Base-by-base conservation (phyloP, 176 grass and related monocot species). In the Secale cereale region DNA sequence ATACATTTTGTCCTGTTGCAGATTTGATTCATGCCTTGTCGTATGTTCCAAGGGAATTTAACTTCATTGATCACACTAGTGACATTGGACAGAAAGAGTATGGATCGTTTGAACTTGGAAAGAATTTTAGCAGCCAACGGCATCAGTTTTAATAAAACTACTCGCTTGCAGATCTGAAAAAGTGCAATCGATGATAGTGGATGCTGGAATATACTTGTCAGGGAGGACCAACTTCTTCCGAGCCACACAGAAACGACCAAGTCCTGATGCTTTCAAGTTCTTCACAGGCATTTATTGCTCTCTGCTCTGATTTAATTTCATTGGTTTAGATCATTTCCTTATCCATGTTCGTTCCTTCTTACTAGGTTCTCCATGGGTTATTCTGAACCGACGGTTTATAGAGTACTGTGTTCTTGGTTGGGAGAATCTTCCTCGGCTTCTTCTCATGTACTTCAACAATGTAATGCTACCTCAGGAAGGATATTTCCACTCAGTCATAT, bases 121-220 rank as follows among this genome's bases (percentile, higher is more conserved):
- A 86, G 0, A 36, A 22, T 92, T 10, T 19, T 84, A 71, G 48
- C 27, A 40, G 39, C 39, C 17, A 74, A 32, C 12, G 62, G 27
- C 66, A 82, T 23, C 77, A 68, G 62, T 87, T 77, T 62, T 80
- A 50, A 90, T 46, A 23, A 83, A 30, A 86, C 13, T 80, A 20
- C 63, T 35, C 59, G 59, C 48, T 81, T 81, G 63, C 84, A 98
- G 97, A 85, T 67, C 86, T 76, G 93, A 95, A 26, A 95, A 92
- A 65, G 91, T 95, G 29, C 91, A 94, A 83, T 86, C 92, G 66
- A 92, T 98, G 81, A 96, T 98, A 94, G 93, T 96, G 14, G 91
- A 98, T 86, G 97, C 97, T n/a, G 93, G 97, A 76, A 86, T 98
- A 85, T 98, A 98, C 82, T 85, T 98, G 90, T 85, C 90, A 7